A percentile compares a stretch with the other conserved stretches of the same genome.
Evolutionary conservation across 345 rosid species (phyloP).

Genomic region (Arabidopsis suecica): DNA sequence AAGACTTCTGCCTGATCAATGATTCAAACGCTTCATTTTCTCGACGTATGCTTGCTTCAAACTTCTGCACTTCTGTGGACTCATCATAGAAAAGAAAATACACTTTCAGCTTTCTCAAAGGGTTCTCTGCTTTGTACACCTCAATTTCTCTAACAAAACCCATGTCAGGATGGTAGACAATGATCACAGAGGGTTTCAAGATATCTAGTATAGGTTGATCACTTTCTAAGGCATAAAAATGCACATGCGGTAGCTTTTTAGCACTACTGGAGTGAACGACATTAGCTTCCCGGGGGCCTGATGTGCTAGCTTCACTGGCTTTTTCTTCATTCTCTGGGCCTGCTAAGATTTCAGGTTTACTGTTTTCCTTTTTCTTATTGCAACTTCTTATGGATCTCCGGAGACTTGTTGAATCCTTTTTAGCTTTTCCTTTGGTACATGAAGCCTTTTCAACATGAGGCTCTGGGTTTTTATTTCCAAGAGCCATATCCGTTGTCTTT

Average conservation of each 20-base stretch:
- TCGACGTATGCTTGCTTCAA: constrained; percentile 91
- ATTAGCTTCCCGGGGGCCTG: constrained; percentile 32
- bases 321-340: constrained; percentile 51
- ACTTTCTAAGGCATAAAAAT: constrained; percentile 84
- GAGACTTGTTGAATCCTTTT: constrained; percentile 49
- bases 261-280: constrained; percentile 14
- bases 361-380: constrained; percentile 36
- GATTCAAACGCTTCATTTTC: constrained; percentile 98
- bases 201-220: constrained; percentile 79
- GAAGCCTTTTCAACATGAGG: constrained; percentile 47
- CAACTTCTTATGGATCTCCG: constrained; percentile 44
- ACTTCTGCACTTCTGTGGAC: constrained; percentile 91
- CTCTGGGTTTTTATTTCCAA: constrained; percentile 51
- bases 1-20: constrained; percentile 89
- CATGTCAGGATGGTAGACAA: constrained; percentile 93
- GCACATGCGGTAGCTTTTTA: constrained; percentile 70
- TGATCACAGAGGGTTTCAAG: constrained; percentile 75
- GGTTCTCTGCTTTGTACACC: constrained; percentile 93
- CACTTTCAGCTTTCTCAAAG: constrained; percentile 72
- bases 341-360: constrained; percentile 45
- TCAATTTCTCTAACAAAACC: constrained; percentile 90
- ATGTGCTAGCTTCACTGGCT: constrained; percentile 44
- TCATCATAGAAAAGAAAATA: constrained; percentile 93
- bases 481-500: constrained; percentile 44
- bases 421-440: constrained; percentile 53